Evolutionary conservation across 805 yeast species (phyloP).

Genomic region (Tetrapisispora fleetii): DNA sequence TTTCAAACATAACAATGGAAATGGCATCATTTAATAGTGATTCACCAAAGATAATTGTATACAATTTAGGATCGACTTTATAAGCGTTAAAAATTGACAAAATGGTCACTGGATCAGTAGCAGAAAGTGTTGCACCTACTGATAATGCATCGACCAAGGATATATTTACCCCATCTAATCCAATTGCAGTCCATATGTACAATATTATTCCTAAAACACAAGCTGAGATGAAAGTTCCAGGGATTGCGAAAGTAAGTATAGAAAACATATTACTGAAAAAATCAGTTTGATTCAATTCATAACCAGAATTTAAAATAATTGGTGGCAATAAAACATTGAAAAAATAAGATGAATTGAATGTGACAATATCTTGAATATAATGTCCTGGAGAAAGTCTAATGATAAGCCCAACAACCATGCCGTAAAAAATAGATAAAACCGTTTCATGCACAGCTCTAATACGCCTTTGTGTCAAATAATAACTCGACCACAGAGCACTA

Average conservation of each 20-base stretch:
- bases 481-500: conserved; percentile 90
- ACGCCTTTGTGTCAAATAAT: conserved; percentile 80
- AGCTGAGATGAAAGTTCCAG: conserved; percentile 91
- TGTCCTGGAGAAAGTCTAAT: conserved; percentile 92
- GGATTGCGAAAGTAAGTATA: conserved; percentile 87
- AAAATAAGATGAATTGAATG: conserved; percentile 88
- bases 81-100: conserved; percentile 93
- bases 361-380: conserved; percentile 92
- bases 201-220: conserved; percentile 81
- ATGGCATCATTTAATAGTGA: conserved; percentile 93
- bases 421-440: conserved; percentile 88
- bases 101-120: conserved; percentile 97
- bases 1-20: conserved; percentile 97
- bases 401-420: conserved; percentile 89
- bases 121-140: conserved; percentile 95
- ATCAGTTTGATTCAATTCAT: conserved; percentile 91
- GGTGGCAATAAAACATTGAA: conserved; percentile 94
- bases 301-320: conserved; percentile 90
- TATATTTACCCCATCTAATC: conserved; percentile 76
- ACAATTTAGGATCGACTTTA: conserved; percentile 94
- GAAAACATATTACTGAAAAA: conserved; percentile 88
- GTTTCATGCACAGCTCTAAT: conserved; percentile 97
- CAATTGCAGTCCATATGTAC: conserved; percentile 83
- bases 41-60: conserved; percentile 96
- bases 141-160: conserved; percentile 96